phyloP scores from a whole-genome alignment of 345 rosid species.

The Gossypioides kirkii region DNA sequence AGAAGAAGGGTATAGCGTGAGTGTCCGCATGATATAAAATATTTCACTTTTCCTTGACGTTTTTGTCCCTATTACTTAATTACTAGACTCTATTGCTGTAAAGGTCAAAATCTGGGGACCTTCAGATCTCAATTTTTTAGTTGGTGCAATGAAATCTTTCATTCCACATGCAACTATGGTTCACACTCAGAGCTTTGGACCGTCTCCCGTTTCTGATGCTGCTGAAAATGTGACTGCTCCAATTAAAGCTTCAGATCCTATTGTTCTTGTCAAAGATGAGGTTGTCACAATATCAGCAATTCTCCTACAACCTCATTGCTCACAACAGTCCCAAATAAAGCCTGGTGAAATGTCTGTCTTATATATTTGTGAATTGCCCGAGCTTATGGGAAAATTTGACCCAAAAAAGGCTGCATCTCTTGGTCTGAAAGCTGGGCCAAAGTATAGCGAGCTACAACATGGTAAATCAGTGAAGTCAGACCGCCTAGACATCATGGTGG shows the following conservation, averaged over 20 bases:
- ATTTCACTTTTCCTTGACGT: conserved; percentile 14
- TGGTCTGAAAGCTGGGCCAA: conserved; percentile 82
- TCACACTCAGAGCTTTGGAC: conserved; percentile 78
- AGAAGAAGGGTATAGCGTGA: conserved; percentile 88
- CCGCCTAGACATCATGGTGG: conserved; percentile 54
- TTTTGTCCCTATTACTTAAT: conserved; percentile 5
- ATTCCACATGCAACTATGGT: conserved; percentile 97
- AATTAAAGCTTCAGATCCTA: conserved; percentile 36
- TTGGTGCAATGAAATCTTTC: conserved; percentile 90
- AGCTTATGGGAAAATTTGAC: conserved; percentile 80
- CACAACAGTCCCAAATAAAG: conserved; percentile 34
- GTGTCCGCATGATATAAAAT: conserved; percentile 24
- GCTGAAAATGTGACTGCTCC: conserved; percentile 30
- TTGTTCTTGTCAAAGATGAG: conserved; percentile 67
- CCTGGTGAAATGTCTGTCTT: conserved; percentile 79
- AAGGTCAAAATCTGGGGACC: conserved; percentile 98
- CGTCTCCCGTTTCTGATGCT: conserved; percentile 32
- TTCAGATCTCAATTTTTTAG: conserved; percentile 81
- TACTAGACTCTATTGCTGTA: conserved; percentile 11
- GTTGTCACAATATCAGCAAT: conserved; percentile 84
- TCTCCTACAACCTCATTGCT: conserved; percentile 39
- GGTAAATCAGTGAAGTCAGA: conserved; percentile 89
- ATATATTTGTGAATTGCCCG: conserved; percentile 85
- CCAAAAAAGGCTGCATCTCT: conserved; percentile 69
- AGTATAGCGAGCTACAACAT: conserved; percentile 64